Conservation (phyloP, 768 basidiomycete species). For the Tremella fuciformis region DNA sequence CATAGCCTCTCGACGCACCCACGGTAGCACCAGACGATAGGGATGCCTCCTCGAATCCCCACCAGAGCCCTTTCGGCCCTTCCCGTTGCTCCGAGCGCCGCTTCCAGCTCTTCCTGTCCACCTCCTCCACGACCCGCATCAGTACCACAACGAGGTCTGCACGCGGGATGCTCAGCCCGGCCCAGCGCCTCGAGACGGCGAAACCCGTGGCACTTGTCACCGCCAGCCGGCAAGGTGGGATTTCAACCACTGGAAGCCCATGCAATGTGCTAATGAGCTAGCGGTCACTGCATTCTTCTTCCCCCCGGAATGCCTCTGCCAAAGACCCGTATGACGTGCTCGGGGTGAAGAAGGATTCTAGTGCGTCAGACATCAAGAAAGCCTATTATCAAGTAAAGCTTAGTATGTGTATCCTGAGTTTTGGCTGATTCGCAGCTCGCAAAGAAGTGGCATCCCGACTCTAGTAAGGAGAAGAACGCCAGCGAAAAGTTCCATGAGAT, state of each 20-base stretch:
- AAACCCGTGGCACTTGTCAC: slow-evolving; percentile 2
- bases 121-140: slow-evolving; percentile 11
- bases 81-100: slow-evolving; percentile 8
- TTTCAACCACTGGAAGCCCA: not conserved
- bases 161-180: not conserved
- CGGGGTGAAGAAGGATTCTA: slow-evolving; percentile 79
- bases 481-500: slow-evolving; percentile 94
- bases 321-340: slow-evolving; percentile 91
- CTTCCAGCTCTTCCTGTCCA: slow-evolving; percentile 15
- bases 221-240: not conserved
- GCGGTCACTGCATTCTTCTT: slow-evolving; percentile 74
- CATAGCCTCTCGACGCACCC: not conserved
- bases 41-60: slow-evolving; percentile 22
- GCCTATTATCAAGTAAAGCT: slow-evolving; percentile 84
- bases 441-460: slow-evolving; percentile 96
- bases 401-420: not conserved
- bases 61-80: slow-evolving; percentile 15
- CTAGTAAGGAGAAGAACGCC: slow-evolving; percentile 76
- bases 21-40: not conserved
- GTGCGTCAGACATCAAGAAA: slow-evolving; percentile 90
- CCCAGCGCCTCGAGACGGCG: not conserved
- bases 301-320: slow-evolving; percentile 56
- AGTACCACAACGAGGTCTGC: slow-evolving; percentile 6
- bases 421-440: slow-evolving; percentile 65
- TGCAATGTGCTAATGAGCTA: slow-evolving; percentile 46